Evolutionary conservation across 2,329 filamentous ascomycete genomes (phyloP).

Genomic region (Graphium sp.): DNA sequence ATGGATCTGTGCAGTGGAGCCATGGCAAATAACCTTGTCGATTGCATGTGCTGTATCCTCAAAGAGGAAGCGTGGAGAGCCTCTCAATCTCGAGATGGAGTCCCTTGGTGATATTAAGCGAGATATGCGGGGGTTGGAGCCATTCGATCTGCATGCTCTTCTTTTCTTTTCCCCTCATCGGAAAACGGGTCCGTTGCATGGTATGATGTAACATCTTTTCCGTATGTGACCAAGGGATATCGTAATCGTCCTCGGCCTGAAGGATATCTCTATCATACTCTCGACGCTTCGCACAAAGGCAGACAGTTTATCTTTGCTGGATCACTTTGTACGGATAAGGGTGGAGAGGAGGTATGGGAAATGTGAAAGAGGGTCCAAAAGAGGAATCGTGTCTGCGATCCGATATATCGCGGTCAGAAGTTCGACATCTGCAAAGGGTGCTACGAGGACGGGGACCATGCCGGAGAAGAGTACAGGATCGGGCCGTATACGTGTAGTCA

Average conservation of each 20-base stretch:
- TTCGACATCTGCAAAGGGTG: conserved; percentile 29
- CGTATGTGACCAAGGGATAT: too few species aligned
- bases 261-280: conserved; percentile 21
- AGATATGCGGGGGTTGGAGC: too few species aligned
- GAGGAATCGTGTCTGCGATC: conserved; percentile 27
- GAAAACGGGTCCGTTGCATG: too few species aligned
- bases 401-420: conserved; percentile 31
- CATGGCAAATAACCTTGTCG: too few species aligned
- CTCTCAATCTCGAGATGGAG: too few species aligned
- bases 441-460: conserved; percentile 28
- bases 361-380: conserved; percentile 23
- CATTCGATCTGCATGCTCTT: too few species aligned
- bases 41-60: too few species aligned
- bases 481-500: conserved; percentile 5
- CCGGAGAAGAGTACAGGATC: conserved; percentile 20
- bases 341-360: conserved; percentile 20
- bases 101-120: too few species aligned
- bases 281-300: conserved; percentile 13
- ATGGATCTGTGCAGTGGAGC: too few species aligned
- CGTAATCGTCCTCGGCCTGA: conserved; percentile 25
- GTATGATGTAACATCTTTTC: too few species aligned
- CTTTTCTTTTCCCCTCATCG: too few species aligned
- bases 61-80: too few species aligned
- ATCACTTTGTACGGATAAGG: conserved; percentile 25
- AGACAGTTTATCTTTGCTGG: conserved; percentile 21